Conservation (phyloP, 371 early-diverging fungal genomes). For the Actinomucor elegans region DNA sequence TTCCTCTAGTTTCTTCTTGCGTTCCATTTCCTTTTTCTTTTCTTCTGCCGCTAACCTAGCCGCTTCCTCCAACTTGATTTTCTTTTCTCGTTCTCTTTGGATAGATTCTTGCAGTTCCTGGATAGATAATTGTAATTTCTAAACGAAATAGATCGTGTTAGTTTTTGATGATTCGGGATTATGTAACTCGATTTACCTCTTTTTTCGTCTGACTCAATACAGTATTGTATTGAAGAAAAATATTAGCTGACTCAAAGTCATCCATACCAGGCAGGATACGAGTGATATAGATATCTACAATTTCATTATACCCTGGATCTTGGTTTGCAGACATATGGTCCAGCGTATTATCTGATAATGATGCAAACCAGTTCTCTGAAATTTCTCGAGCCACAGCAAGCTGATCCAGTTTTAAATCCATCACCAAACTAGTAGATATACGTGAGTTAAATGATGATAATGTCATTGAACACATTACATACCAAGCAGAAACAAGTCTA, state of each 20-base stretch:
- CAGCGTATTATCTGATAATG: slow-evolving; percentile 26
- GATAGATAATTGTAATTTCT: slow-evolving; percentile 14
- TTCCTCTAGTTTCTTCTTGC: slow-evolving; percentile 11
- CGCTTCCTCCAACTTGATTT: slow-evolving; percentile 10
- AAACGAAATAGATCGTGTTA: background rate
- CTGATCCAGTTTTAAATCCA: slow-evolving; percentile 28
- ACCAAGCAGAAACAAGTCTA: slow-evolving; percentile 36
- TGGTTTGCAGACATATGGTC: slow-evolving; percentile 16
- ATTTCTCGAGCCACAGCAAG: slow-evolving; percentile 29
- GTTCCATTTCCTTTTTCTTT: slow-evolving; percentile 14
- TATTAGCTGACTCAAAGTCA: slow-evolving; percentile 40
- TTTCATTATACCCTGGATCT: slow-evolving; percentile 23
- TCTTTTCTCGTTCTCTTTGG: slow-evolving; percentile 1
- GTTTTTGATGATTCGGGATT: background rate
- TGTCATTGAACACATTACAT: slow-evolving; percentile 13
- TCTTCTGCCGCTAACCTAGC: slow-evolving; percentile 21
- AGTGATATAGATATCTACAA: slow-evolving; percentile 31
- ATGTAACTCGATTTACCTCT: slow-evolving; percentile 27
- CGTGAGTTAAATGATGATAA: too few relatives aligned
- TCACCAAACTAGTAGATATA: slow-evolving; percentile 35
- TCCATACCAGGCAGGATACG: slow-evolving; percentile 29
- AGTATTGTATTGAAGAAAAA: slow-evolving; percentile 42
- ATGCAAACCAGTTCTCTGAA: slow-evolving; percentile 39
- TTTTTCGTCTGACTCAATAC: slow-evolving; percentile 29
- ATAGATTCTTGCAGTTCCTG: slow-evolving; percentile 10